These are phyloP conservation scores for Podaxis mareebaensis DNA, from an alignment of 768 basidiomycete species.

Conservation along the genomic window DNA sequence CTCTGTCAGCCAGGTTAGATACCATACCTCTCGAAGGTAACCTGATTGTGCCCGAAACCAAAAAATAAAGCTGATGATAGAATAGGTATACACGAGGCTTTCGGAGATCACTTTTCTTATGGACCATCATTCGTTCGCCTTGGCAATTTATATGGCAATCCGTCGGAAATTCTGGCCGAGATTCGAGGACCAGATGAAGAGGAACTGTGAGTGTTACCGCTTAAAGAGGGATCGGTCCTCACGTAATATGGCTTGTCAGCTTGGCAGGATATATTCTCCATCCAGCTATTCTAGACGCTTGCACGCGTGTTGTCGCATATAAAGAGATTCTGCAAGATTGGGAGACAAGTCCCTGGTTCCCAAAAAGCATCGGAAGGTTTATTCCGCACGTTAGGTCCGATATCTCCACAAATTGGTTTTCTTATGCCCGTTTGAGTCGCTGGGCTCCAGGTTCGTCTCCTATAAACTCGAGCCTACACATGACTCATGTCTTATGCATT, in stretches of 20 bases:
- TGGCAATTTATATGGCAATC: not conserved
- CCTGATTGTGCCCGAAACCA: not conserved
- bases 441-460: slow-evolving; percentile 2
- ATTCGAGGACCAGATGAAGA: slow-evolving; percentile 1
- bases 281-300: slow-evolving; percentile 38
- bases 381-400: not conserved
- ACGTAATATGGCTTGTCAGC: slow-evolving; percentile 21
- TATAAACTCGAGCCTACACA: not conserved
- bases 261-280: slow-evolving; percentile 30
- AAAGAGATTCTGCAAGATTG: slow-evolving; percentile 29
- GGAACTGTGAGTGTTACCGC: not conserved
- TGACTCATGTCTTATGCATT: not conserved
- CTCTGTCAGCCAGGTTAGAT: not conserved
- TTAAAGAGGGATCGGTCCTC: not conserved
- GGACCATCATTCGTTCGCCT: not conserved
- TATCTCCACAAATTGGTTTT: not conserved
- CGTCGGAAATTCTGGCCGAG: not conserved
- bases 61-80: not conserved
- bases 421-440: not conserved
- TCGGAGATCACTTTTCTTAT: not conserved
- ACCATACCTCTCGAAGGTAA: slow-evolving; percentile 1
- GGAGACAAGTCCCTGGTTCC: slow-evolving; percentile 30
- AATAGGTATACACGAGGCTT: not conserved
- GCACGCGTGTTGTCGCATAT: slow-evolving; percentile 33
- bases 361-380: not conserved